Conservation (phyloP, 192 early-diverging fungal genomes). For the Coemansia sp. region DNA sequence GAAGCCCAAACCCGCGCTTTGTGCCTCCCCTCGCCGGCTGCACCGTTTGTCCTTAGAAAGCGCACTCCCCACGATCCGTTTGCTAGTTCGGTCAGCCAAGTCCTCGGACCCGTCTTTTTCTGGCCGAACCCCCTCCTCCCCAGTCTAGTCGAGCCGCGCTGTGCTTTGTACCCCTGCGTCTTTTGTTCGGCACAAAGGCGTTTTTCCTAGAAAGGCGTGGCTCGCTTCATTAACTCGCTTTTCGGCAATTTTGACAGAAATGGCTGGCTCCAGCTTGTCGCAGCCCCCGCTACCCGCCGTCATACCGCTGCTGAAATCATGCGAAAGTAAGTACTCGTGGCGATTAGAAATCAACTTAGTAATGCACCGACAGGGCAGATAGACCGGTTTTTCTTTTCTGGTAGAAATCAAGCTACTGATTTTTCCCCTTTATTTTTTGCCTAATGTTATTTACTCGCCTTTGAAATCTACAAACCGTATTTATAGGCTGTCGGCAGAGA, state of each 20-base stretch:
- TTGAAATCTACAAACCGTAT: neutral
- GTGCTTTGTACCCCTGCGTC: neutral
- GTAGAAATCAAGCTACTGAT: neutral
- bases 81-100: neutral
- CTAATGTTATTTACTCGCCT: no score
- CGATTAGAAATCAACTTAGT: neutral
- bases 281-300: slow-evolving; percentile 15
- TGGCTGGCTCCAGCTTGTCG: slow-evolving; percentile 19
- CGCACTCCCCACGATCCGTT: neutral
- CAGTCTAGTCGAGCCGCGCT: neutral
- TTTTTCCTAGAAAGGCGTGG: neutral
- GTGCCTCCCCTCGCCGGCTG: neutral
- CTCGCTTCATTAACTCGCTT: neutral
- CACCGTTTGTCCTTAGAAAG: neutral
- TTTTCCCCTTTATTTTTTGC: neutral
- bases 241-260: neutral
- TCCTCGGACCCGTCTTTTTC: no score
- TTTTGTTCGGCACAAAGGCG: neutral
- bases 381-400: neutral
- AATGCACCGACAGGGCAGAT: neutral
- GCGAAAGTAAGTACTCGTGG: slow-evolving; percentile 40
- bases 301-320: slow-evolving; percentile 54
- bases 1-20: neutral
- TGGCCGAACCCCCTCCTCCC: no score
- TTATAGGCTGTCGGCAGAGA: slow-evolving; percentile 50